Evolutionary conservation across 441 rosid genomes (phyloP), one percentile per base, ranked within the genome.

Genomic region (Corymbia calophylla): DNA sequence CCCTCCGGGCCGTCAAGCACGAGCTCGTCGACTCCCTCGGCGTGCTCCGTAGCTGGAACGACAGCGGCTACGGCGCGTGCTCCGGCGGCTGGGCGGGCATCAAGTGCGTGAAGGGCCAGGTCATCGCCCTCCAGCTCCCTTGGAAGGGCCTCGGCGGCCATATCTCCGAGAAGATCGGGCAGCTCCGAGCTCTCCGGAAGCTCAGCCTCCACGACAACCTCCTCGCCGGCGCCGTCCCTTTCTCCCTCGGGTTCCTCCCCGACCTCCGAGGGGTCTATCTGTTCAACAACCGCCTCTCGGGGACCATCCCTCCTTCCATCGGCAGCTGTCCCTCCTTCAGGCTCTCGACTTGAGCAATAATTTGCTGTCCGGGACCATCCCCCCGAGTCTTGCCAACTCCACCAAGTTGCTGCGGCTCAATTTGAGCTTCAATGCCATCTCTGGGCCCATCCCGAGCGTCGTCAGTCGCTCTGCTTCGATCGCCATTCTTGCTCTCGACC

Each of bases 31-130:
- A 95, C 91, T 90, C 81, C 89, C 91, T 87, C 17, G 95, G 97
- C 55, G 92, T 93, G 66, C 93, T 95, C 81, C 92, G 90, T 80
- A 93, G 93, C 93, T 95, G 97, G 97, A 95, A 95, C 70, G 90
- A 88, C 87, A 93, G 94, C 66, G 94, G 94, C 62, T 73, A 70
- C 32, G 90, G 92, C 56, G 96, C 94, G 32, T 95, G 97, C 92
- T 92, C 96, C 2, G 96, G 97, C 16, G 91, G 92, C 18, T 95
- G 97, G 97, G 92, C 92, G 25, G 97, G 97, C 87, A 95, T 95
- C 93, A 95, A 92, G 93, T 95, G 97, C 86, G 93, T 92, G 27
- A 88, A 93, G 53, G 97, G 97, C 66, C 95, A 95, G 91, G 94
- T 95, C 66, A 91, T 95, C 4, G 95, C 94, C 53, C 93, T 95